Conservation (phyloP, 805 yeast genomes). For the Kodamaea restingae region DNA sequence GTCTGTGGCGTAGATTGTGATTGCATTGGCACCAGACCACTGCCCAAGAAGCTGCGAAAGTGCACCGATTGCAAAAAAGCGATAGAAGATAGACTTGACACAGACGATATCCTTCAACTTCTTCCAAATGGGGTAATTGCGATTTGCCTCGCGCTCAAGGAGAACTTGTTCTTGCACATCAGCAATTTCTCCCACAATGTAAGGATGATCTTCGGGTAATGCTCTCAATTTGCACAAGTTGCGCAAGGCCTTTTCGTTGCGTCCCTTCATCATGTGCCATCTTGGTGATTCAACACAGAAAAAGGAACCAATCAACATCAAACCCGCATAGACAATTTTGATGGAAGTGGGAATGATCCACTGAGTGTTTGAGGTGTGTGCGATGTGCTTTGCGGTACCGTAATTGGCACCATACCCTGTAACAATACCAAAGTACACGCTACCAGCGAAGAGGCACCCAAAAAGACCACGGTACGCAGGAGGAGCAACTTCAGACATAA, state of each 20-base stretch:
- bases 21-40: constrained; percentile 25
- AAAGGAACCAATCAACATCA: constrained; percentile 18
- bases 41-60: constrained; percentile 21
- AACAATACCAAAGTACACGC: constrained; percentile 22
- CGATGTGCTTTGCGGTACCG: constrained; percentile 42
- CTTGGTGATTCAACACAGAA: constrained; percentile 22
- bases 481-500: constrained; percentile 22
- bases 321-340: constrained; percentile 19
- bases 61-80: constrained; percentile 19
- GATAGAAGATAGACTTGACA: constrained; percentile 18
- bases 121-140: constrained; percentile 11
- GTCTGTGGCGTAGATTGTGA: constrained; percentile 22
- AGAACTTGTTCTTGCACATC: constrained; percentile 21
- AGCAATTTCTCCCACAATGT: constrained; percentile 20
- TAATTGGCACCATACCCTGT: constrained; percentile 32
- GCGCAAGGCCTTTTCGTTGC: constrained; percentile 17
- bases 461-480: constrained; percentile 21
- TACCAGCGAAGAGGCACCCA: constrained; percentile 22
- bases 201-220: constrained; percentile 23
- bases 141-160: constrained; percentile 18
- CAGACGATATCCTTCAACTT: constrained; percentile 15
- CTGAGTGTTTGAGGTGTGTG: constrained; percentile 13
- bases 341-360: constrained; percentile 21
- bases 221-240: constrained; percentile 18
- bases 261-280: constrained; percentile 19